phyloP scores from a whole-genome alignment of 768 basidiomycete species.

The Macrolepiota dolichaula region DNA sequence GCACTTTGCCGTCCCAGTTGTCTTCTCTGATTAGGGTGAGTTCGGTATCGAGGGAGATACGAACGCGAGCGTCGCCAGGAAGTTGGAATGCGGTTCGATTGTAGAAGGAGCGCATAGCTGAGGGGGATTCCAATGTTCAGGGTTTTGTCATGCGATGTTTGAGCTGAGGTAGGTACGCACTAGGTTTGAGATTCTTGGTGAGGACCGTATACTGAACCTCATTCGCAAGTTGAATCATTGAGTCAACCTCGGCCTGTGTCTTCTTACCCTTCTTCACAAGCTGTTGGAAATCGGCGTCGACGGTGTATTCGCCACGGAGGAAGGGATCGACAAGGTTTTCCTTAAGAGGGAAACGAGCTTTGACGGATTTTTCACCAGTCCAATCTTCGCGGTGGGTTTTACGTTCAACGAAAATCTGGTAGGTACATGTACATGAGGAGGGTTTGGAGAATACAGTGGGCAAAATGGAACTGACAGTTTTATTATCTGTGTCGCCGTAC shows the following conservation, averaged over 20 bases:
- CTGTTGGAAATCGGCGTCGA: constrained; percentile 90
- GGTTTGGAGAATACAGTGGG: not conserved
- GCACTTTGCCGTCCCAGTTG: constrained; percentile 82
- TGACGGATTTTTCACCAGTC: constrained; percentile 99
- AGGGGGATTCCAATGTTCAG: not conserved
- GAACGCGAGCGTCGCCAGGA: constrained; percentile 96
- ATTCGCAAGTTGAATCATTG: constrained; percentile 94
- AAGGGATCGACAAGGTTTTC: constrained; percentile 93
- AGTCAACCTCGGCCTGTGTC: constrained; percentile 84
- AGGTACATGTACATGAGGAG: not conserved
- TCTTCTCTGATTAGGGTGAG: constrained; percentile 94
- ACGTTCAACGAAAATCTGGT: constrained; percentile 83
- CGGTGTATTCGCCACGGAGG: constrained; percentile 83
- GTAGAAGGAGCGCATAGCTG: constrained; percentile 97
- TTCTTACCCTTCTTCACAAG: constrained; percentile 90
- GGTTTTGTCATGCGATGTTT: not conserved
- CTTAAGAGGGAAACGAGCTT: constrained; percentile 93
- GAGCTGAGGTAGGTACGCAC: constrained; percentile 36
- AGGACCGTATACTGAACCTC: constrained; percentile 93
- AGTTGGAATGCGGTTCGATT: constrained; percentile 99
- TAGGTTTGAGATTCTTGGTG: constrained; percentile 77
- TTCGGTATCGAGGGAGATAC: constrained; percentile 97
- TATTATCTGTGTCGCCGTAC: constrained; percentile 88
- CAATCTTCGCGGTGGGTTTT: constrained; percentile 97
- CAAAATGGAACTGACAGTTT: constrained; percentile 51